Base-by-base conservation (phyloP, 306 rosid genomes). In the Parietaria judaica region DNA sequence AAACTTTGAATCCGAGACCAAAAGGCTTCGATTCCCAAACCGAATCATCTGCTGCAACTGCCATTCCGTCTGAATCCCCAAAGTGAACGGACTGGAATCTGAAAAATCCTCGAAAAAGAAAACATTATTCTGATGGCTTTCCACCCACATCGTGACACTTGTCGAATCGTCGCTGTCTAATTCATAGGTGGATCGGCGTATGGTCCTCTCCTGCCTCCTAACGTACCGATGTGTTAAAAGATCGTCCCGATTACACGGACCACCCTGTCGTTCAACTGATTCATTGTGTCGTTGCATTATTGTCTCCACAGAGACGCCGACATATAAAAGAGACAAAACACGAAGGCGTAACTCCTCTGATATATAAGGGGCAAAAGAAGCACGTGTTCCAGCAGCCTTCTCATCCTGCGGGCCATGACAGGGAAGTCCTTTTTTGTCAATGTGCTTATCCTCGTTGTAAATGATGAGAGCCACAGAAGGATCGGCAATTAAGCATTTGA, bases 61-160 rank as follows among this genome's bases (percentile, higher is more conserved):
- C 97, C 96, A 87, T 70, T 87, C 96, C 37, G 96, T 87, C 77
- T 91, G 98, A 79, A 91, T 87, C 54, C 98, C 96, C 76, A 91
- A 58, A 43, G 80, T 75, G 67, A 85, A 83, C 63, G 96, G 84
- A 55, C 80, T 71, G 0, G 89, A 80, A 72, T 88, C 98, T 55
- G 89, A 83, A 76, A 85, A 83, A 75, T 87, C 92, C 67, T 87
- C 86, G 64, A 64, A 81, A 72, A 81, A 87, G 86, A 87, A 91
- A 71, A 91, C 81, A 66, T 64, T 72, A 62, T 60, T 80, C 64
- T 70, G 94, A 79, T 88, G 94, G 79, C 70, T 83, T 77, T 84
- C 96, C 68, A 84, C 94, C 98, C 96, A 92, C 80, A 72, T 61
- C 74, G 60, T 46, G 52, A 88, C 54, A 68, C 98, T 92, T 60